phyloP scores from a whole-genome alignment of 179 eudicot species.

The Nepenthes alata region DNA sequence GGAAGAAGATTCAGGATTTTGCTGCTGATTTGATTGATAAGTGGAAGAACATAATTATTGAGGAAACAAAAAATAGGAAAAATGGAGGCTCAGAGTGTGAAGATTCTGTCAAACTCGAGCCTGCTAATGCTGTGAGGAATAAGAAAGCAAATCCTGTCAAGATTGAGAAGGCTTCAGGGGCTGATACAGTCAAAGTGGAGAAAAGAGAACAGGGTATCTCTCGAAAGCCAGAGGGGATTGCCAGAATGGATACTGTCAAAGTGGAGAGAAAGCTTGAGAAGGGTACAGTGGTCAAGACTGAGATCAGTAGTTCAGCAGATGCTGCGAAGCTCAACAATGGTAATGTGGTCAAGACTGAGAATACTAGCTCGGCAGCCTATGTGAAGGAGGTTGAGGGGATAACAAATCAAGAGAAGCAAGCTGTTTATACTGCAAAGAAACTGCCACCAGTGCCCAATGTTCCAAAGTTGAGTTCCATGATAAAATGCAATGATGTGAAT shows the following conservation, averaged over 20 bases:
- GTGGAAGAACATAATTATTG: slow-evolving; percentile 52
- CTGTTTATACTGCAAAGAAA: slow-evolving; percentile 9
- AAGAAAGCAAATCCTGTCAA: slow-evolving; percentile 19
- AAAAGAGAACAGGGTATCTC: slow-evolving; percentile 2
- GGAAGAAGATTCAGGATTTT: slow-evolving; percentile 41
- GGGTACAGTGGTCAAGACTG: slow-evolving; percentile 13
- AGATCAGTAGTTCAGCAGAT: slow-evolving; percentile 10
- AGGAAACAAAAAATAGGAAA: slow-evolving; percentile 43
- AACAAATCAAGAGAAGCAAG: slow-evolving; percentile 15
- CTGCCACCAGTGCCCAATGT: slow-evolving; percentile 13
- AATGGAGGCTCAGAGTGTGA: slow-evolving; percentile 21
- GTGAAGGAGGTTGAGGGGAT: slow-evolving; percentile 18
- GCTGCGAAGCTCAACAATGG: slow-evolving; percentile 19
- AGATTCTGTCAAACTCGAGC: slow-evolving; percentile 20
- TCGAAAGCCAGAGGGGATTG: slow-evolving; percentile 17
- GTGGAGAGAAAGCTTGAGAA: no score
- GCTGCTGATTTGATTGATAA: slow-evolving; percentile 47
- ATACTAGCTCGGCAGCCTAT: slow-evolving; percentile 10
- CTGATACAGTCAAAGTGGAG: no score
- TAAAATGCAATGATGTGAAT: slow-evolving; percentile 31
- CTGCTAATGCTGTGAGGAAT: slow-evolving; percentile 14
- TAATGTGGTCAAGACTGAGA: slow-evolving; percentile 12
- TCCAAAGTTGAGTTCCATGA: slow-evolving; percentile 43
- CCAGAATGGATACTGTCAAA: no score
- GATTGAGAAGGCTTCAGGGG: slow-evolving; percentile 9